Percentiles rank a stretch among this genome's conserved stretches.
These are phyloP conservation scores for Salvia miltiorrhiza DNA, from an alignment of 257 asterid species.

Conservation along the genomic window DNA sequence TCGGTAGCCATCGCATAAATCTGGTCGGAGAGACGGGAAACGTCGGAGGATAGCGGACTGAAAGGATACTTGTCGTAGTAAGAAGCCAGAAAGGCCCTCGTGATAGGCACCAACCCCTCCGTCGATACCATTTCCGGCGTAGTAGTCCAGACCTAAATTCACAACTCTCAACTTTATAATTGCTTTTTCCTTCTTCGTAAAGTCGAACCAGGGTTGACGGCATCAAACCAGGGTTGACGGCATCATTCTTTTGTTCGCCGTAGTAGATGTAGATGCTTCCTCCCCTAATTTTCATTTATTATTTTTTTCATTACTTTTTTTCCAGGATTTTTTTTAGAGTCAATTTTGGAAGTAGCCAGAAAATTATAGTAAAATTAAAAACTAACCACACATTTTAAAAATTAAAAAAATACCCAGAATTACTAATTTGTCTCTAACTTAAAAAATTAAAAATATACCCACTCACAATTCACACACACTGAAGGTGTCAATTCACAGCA, in stretches of 20 bases:
- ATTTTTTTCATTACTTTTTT: background rate
- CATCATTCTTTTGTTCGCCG: background rate
- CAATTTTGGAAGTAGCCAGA: too few relatives aligned
- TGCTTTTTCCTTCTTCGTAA: background rate
- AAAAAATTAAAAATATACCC: too few relatives aligned
- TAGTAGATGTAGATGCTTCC: background rate
- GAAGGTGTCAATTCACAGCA: too few relatives aligned
- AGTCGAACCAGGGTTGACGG: background rate
- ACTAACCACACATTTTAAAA: too few relatives aligned
- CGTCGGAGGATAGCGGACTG: conserved; percentile 61
- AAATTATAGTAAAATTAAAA: too few relatives aligned
- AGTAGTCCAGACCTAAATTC: background rate
- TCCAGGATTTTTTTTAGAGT: too few relatives aligned
- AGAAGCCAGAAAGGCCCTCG: conserved; percentile 74
- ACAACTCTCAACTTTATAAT: background rate
- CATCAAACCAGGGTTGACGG: background rate
- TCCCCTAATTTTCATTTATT: background rate
- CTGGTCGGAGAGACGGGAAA: conserved; percentile 63
- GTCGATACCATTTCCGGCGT: conserved; percentile 61
- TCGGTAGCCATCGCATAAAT: conserved; percentile 57
- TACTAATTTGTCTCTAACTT: too few relatives aligned
- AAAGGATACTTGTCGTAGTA: conserved; percentile 81
- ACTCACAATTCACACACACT: too few relatives aligned
- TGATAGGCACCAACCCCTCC: conserved; percentile 92
- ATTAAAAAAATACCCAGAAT: too few relatives aligned